Base-by-base conservation (phyloP, 2,329 filamentous ascomycete genomes). In the Fusarium setosum region DNA sequence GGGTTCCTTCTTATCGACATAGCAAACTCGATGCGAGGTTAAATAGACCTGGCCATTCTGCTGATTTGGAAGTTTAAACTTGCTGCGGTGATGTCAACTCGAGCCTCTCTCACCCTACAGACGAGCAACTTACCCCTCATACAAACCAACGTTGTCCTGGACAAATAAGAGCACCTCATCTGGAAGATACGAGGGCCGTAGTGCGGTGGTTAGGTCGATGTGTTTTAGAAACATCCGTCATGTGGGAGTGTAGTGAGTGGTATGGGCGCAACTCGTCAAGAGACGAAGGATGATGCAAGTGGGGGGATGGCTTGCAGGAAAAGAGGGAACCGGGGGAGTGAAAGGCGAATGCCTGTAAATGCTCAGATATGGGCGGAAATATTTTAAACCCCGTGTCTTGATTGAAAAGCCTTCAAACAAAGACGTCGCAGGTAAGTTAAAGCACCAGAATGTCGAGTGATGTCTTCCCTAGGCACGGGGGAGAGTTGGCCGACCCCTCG, bases 31-130 rank as follows among this genome's bases (percentile, higher is more conserved):
- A 79, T 98, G 95, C 9, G 96, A 97, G 17, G 96, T 99, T 79
- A 99, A 79, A 77, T 99, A 99, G 55, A 96, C 93, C 81, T 97
- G 94, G 50, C 96, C 96, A 81, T 97, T 93, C 77, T 99, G 96
- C 69, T 96, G 93, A 74, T 94, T 90, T 32, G 93, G 91, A 54
- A 99, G 90, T 82, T 99, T 99, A 83, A 90, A 96, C 82, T 97
- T 98, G 71, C 94, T 97, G 72, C 34, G 20, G 21, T 48, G 41
- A 21, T 55, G 69, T 63, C 32, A 72, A 66, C 50, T 40, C 29
- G 18, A 23, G 32, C 34, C 23, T 65, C 48, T 21, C 26, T 31
- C 11, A 15, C 34, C 41, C 38, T 24, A 32, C 15, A 18, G 49
- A 38, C 32, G 64, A 53, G 10, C 48, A 49, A 82, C 89, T 81